Base-by-base conservation (phyloP, 768 basidiomycete genomes). In the Russula sp. region DNA sequence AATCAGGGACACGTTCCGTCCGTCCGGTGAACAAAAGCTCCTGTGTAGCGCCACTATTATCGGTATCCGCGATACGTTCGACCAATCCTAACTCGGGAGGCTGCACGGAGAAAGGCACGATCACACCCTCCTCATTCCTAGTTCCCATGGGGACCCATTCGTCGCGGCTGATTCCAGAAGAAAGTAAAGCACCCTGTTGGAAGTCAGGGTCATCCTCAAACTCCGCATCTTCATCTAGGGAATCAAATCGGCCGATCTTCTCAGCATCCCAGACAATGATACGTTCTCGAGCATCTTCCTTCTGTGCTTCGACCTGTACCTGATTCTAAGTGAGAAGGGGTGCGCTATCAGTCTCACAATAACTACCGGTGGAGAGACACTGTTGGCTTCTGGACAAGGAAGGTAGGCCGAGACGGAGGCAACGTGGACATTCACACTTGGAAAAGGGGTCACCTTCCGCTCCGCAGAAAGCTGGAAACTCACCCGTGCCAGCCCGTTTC, bases 401-500 rank as follows among this genome's bases (percentile, higher is more conserved):
- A 94, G 79, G 68, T 85, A 88, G 5, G 82, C 82, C 1, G 88
- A 84, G 50, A 94, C 83, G 0, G 91, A 92, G 18, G 86, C 80
- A 28, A 93, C 81, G 57, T 79, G 85, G 61, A 93, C 74, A 70
- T 85, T 84, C 61, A 94, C 84, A 5, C 90, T 91, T 55, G 50
- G 26, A 66, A n/a, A 22, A 60, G 38, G 30, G 20, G 50, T 61
- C 44, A 50, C 60, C 24, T 32, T 54, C 13, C 26, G 62, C 57
- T 16, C 24, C 42, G 40, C 54, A 34, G 44, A 51, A 36, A 58
- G 22, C 14, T 22, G 30, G 60, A 57, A 38, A 70, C 80, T 63
- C 71, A 90, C 89, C 82, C 82, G 70, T 93, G 91, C 76, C 87
- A 84, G 13, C 88, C 87, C 2, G 90, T 87, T 48, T 87, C 76